Percentiles rank a stretch among this genome's conserved stretches.
These are phyloP conservation scores for Zizania latifolia DNA, from an alignment of 176 grass and related monocot species.

Conservation along the genomic window DNA sequence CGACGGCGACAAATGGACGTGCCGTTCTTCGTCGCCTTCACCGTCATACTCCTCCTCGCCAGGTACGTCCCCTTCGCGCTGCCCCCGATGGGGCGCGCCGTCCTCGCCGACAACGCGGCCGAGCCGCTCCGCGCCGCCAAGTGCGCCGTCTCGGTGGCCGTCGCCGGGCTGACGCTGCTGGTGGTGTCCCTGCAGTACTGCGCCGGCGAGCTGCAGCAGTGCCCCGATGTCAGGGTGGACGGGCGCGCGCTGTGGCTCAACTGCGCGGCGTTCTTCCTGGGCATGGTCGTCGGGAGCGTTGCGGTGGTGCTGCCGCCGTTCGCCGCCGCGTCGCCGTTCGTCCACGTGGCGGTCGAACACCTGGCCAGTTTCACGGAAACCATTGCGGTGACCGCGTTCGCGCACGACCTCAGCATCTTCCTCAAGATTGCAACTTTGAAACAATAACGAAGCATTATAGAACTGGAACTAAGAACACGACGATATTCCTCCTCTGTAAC, in stretches of 20 bases:
- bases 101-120: background rate
- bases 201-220: background rate
- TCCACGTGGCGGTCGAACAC: background rate
- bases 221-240: background rate
- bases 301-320: background rate
- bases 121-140: background rate
- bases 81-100: background rate
- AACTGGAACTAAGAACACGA: background rate
- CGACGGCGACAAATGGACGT: conserved; percentile 13
- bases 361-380: background rate
- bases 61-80: conserved; percentile 12
- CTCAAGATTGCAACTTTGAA: background rate
- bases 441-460: background rate
- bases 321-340: background rate
- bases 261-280: conserved; percentile 19
- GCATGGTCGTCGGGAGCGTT: background rate
- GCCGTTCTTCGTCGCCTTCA: conserved; percentile 17
- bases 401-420: background rate
- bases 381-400: conserved; percentile 10
- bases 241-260: conserved; percentile 22
- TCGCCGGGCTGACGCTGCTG: conserved; percentile 8
- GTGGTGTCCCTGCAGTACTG: background rate
- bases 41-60: background rate
- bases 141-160: conserved; percentile 5
- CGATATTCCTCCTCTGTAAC: background rate